A percentile compares a stretch with the other conserved stretches of the same genome.
phyloP scores from a whole-genome alignment of 2,329 filamentous ascomycete species.

The Setomelanomma holmii region DNA sequence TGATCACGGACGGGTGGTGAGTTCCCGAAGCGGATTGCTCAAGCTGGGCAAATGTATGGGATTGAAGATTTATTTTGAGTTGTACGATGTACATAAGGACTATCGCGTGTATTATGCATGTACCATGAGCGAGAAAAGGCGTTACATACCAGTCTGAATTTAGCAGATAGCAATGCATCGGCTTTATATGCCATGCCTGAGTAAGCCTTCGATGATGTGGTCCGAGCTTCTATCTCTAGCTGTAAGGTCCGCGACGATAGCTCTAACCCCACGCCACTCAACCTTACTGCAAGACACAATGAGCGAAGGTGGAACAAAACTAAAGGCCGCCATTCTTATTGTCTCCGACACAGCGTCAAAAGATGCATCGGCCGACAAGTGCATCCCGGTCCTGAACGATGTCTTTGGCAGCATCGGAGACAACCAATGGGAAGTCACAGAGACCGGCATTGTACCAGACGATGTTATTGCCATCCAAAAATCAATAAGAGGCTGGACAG shows the following conservation, averaged over 20 bases:
- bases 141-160: constrained; percentile 30
- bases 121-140: constrained; percentile 42
- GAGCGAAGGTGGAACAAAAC: constrained; percentile 47
- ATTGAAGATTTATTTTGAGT: constrained; percentile 1
- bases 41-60: background rate
- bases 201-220: constrained; percentile 15
- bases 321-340: constrained; percentile 81
- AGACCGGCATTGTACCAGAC: constrained; percentile 81
- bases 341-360: constrained; percentile 88
- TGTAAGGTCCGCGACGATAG: constrained; percentile 15
- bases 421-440: constrained; percentile 73
- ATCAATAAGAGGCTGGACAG: constrained; percentile 75
- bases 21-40: background rate
- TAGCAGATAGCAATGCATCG: constrained; percentile 3
- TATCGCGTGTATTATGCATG: constrained; percentile 47
- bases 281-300: constrained; percentile 25
- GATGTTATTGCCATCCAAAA: constrained; percentile 76
- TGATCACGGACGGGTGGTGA: too few relatives aligned
- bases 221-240: constrained; percentile 21
- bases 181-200: constrained; percentile 2
- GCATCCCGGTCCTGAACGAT: constrained; percentile 69
- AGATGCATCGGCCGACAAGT: constrained; percentile 80
- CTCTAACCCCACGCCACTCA: constrained; percentile 24
- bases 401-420: constrained; percentile 72
- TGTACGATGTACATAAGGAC: constrained; percentile 43